Evolutionary conservation across 495 filamentous ascomycete species (phyloP), one percentile per base, ranked within the genome.

Genomic region (Lineolata rhizophorae): DNA sequence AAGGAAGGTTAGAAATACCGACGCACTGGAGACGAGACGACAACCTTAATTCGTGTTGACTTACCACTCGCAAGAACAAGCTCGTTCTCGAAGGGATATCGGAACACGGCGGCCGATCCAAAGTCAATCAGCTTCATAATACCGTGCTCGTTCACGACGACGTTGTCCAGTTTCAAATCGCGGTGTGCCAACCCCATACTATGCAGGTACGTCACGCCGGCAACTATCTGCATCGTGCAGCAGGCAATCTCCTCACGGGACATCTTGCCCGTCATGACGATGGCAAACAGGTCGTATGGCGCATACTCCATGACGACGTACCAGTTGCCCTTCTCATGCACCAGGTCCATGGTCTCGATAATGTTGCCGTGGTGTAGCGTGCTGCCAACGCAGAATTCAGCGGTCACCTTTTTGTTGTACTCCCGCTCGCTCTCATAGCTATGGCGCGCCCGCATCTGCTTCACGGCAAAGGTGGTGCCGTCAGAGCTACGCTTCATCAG

Each of bases 111-210:
- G 3, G 87, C 83, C 55, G 87, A 95, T 33, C 87, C 87, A 56
- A 99, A 99, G 51, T 99, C 87, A 39, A 99, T 99, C 31, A 99
- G 76, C 56, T 99, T 99, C 77, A 99, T 91, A 39, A 99, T 94
- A n/a, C 87, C 87, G 41, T 72, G 67, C 43, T 93, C 77, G 42
- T 84, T 95, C 30, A 99, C 82, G 29, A 99, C 87, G 11, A 99
- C 87, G 42, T 99, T 99, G 54, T 99, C 87, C 44, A 99, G 53
- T 51, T 99, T 99, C 41, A 99, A 49, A 64, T 99, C 87, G 18
- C 87, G 70, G 57, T 99, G 87, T 9, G 90, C 82, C 22, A 99
- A 57, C 4, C 87, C 87, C 76, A 93, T 92, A 45, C 75, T 76
- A 49, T 99, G 87, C 36, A 99, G 59, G 45, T 94, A 99, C n/a